Conservation (phyloP, 2,329 filamentous ascomycete genomes). For the Chrysoporthe austroafricana region DNA sequence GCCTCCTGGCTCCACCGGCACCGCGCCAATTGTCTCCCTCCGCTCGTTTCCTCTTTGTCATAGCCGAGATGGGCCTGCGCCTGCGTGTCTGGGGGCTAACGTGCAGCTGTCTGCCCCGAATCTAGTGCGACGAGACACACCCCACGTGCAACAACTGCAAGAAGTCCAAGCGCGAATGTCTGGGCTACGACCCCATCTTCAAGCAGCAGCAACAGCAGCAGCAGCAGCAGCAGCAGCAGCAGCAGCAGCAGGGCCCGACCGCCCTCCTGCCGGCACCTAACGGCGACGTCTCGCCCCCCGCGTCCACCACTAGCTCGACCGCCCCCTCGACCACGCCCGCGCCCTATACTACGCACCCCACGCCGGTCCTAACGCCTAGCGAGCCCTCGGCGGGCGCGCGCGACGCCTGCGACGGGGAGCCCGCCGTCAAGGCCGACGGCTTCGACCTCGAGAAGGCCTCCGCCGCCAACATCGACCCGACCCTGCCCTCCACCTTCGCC, state of each 20-base stretch:
- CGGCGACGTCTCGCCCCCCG: conserved; percentile 38
- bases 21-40: background rate
- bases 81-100: conserved; percentile 2
- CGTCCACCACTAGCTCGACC: conserved; percentile 41
- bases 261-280: conserved; percentile 73
- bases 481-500: conserved; percentile 28
- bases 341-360: conserved; percentile 40
- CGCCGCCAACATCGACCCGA: conserved; percentile 42
- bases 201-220: conserved; percentile 56
- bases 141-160: conserved; percentile 89
- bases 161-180: conserved; percentile 84
- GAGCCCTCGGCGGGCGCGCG: conserved; percentile 17
- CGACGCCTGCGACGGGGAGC: conserved; percentile 17
- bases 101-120: conserved; percentile 2
- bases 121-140: conserved; percentile 92
- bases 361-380: conserved; percentile 28
- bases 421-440: conserved; percentile 39
- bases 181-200: conserved; percentile 88
- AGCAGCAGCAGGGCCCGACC: conserved; percentile 63
- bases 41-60: background rate
- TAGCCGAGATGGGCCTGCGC: background rate
- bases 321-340: conserved; percentile 40
- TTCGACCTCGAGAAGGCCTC: conserved; percentile 41
- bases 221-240: conserved; percentile 54
- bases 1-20: background rate